Evolutionary conservation across 208 protist species (phyloP), one percentile per base, ranked within the genome.

Genomic region (Acanthamoeba healyi): DNA sequence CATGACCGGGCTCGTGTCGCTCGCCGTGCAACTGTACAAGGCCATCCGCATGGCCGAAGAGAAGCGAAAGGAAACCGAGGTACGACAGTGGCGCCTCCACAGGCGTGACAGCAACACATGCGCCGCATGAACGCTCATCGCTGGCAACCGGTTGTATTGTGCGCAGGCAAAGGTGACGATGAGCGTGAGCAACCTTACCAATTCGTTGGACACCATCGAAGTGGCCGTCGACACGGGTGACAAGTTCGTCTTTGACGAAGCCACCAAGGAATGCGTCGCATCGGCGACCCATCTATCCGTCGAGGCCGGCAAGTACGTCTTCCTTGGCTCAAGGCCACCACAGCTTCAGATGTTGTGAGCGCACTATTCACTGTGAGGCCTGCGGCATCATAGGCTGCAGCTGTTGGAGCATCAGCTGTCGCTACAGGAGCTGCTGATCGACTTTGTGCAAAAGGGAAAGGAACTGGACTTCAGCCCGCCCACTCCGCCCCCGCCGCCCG

Each of bases 381-480:
- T 61, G 22, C 22, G 54, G 54, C 54, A 61, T 26, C 24, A 5
- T n/a, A 77, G 67, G 67, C 67, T 77, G 67, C 67, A 77, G 67
- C 67, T 77, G 36, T 19, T 77, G 38, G 36, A 77, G 67, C 38
- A 77, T 77, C 67, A 77, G 67, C 34, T 77, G 32, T 77, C 67
- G 38, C 67, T 77, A 14, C 67, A 77, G 38, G 67, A 77, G 38
- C 67, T 77, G 1, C 67, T 77, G 67, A 14, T 77, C 15, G 67
- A 77, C 34, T 77, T 77, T 44, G 67, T 77, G 67, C n/a, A 77
- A 15, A 77, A 38, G 34, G 67, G 67, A 29, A 77, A 77, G 67
- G 67, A 77, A 36, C 67, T 77, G 17, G 67, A 77, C 34, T 77
- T 77, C 67, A 44, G 36, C 67, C 67, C 67, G 67, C 67, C 67